phyloP scores from a whole-genome alignment of 306 rosid species.

The Sindora glabra region DNA sequence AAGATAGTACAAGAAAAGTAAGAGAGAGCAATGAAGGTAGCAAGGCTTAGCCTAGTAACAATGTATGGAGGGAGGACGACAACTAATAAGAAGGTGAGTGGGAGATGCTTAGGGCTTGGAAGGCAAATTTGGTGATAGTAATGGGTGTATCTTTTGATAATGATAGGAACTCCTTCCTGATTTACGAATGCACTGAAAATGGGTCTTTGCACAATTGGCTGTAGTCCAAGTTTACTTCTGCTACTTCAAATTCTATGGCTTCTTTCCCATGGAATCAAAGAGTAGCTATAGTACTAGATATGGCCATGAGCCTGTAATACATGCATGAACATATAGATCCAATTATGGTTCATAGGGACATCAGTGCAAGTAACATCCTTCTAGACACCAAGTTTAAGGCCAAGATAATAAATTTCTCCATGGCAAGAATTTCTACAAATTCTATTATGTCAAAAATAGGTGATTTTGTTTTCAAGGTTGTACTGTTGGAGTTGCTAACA shows the following conservation, averaged over 20 bases:
- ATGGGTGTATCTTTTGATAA: constrained; percentile 51
- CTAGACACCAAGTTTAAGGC: constrained; percentile 58
- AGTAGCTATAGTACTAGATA: constrained; percentile 59
- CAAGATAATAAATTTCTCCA: constrained; percentile 62
- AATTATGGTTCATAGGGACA: constrained; percentile 67
- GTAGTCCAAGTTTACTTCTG: constrained; percentile 18
- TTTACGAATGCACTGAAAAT: constrained; percentile 66
- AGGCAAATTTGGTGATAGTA: constrained; percentile 67
- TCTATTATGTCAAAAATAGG: constrained; percentile 41
- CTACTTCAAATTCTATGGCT: constrained; percentile 18
- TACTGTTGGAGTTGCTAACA: constrained; percentile 57
- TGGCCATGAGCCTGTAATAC: constrained; percentile 73
- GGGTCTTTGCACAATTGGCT: constrained; percentile 73
- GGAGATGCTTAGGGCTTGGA: no score
- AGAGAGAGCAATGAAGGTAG: no score
- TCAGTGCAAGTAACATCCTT: constrained; percentile 61
- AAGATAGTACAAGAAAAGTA: no score
- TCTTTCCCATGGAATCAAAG: constrained; percentile 73
- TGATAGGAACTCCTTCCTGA: constrained; percentile 45
- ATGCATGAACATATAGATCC: constrained; percentile 79
- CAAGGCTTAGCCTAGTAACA: no score
- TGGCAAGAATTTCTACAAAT: constrained; percentile 50
- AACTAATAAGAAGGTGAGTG: no score
- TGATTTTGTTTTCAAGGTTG: constrained; percentile 63
- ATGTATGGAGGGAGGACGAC: no score